These are phyloP conservation scores for Pseudomicrostroma phylloplanum DNA, from an alignment of 1,284 basidiomycete species.

Conservation along the genomic window DNA sequence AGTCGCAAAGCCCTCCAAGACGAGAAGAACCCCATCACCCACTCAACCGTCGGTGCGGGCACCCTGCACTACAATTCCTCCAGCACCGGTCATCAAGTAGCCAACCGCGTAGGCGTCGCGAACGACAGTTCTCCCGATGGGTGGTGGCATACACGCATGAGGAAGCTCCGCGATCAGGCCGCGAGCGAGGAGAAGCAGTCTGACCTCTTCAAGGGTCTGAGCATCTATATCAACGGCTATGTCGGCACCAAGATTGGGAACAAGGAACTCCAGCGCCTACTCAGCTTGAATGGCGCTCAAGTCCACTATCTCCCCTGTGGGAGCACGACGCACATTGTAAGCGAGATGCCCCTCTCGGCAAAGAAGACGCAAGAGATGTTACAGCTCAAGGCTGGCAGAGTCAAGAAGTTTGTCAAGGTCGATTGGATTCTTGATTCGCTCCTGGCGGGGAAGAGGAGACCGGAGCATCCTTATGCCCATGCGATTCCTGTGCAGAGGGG, in stretches of 20 bases:
- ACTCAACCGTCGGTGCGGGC: not conserved
- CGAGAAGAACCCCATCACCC: conserved; percentile 1
- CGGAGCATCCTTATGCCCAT: conserved; percentile 4
- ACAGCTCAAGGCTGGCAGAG: not conserved
- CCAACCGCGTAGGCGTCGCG: not conserved
- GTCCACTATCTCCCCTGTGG: not conserved
- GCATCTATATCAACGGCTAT: conserved; percentile 4
- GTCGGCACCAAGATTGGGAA: not conserved
- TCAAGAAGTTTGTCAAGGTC: not conserved
- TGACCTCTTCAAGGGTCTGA: not conserved
- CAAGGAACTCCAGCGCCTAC: conserved; percentile 4
- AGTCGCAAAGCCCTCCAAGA: not conserved
- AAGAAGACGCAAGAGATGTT: conserved; percentile 7
- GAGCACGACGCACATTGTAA: conserved; percentile 1
- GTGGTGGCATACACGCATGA: not conserved
- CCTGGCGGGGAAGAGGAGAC: not conserved
- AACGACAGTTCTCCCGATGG: not conserved
- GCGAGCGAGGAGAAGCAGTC: not conserved
- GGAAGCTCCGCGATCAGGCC: not conserved
- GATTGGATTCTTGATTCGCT: conserved; percentile 1
- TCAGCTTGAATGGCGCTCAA: not conserved
- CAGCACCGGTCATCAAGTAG: not conserved
- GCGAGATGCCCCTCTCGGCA: not conserved
- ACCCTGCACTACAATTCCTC: conserved; percentile 5
- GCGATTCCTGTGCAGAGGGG: not conserved